phyloP scores from a whole-genome alignment of 2,329 filamentous ascomycete species.

The Daldinia sp. region DNA sequence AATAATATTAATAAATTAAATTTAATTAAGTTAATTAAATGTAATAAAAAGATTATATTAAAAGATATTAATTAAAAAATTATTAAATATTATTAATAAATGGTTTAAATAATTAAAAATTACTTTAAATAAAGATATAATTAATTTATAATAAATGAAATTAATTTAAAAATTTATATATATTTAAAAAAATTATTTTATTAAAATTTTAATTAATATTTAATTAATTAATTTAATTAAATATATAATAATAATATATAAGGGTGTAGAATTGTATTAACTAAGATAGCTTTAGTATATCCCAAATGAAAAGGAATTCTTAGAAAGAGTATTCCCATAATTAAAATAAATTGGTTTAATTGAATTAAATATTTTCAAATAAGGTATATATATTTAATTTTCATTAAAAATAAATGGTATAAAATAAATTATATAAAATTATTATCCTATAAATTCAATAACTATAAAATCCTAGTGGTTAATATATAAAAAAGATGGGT shows the following conservation, averaged over 20 bases:
- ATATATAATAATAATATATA: too few species aligned
- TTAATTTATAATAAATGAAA: neutral
- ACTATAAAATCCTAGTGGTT: neutral
- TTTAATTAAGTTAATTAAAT: too few species aligned
- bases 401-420: neutral
- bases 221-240: neutral
- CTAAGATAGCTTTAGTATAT: neutral
- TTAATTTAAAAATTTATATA: neutral
- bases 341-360: neutral
- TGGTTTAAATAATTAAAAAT: neutral
- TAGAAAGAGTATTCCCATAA: neutral
- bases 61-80: neutral
- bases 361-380: neutral
- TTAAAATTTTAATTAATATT: too few species aligned
- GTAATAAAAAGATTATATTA: neutral
- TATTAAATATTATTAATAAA: neutral
- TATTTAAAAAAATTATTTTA: neutral
- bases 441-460: neutral
- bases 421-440: slow-evolving; percentile 1
- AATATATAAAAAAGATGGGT: neutral
- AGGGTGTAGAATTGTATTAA: neutral
- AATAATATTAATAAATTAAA: too few species aligned
- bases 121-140: too few species aligned
- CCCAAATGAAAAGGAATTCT: neutral
- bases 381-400: neutral